A percentile compares a stretch with the other conserved stretches of the same genome.
Evolutionary conservation across 139 green algal species (phyloP).

Genomic region (Raphidocelis subcapitata): DNA sequence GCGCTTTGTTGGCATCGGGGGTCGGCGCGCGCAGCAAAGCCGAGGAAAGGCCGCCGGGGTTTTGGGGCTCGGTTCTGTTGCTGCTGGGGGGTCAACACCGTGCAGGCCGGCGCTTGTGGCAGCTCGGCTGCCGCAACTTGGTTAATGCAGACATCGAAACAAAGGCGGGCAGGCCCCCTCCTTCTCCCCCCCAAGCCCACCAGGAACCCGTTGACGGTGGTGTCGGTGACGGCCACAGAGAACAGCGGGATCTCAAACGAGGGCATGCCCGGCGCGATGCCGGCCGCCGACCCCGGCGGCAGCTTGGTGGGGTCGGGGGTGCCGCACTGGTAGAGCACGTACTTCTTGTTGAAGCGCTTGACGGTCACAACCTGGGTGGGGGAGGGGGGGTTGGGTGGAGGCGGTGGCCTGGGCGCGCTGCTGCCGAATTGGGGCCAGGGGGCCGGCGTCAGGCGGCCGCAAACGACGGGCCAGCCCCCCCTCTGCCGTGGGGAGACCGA

Average conservation of each 20-base stretch:
- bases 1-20: no score
- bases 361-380: conserved; percentile 62
- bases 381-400: neutral
- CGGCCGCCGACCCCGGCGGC: neutral
- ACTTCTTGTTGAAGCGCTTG: conserved; percentile 55
- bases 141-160: no score
- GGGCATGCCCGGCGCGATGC: conserved; percentile 20
- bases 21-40: no score
- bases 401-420: neutral
- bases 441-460: no score
- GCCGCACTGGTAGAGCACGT: conserved; percentile 82
- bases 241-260: conserved; percentile 69
- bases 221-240: conserved; percentile 54
- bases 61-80: no score
- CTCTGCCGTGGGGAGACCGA: no score
- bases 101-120: no score
- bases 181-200: conserved; percentile 31
- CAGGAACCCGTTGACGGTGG: conserved; percentile 64
- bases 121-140: no score
- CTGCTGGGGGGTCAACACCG: no score
- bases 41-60: no score
- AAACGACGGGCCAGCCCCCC: no score
- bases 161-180: no score
- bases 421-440: neutral
- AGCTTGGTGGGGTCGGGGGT: conserved; percentile 20